Evolutionary conservation across 2,329 filamentous ascomycete species (phyloP), one percentile per base, ranked within the genome.

Genomic region (Aureobasidium pullulans): DNA sequence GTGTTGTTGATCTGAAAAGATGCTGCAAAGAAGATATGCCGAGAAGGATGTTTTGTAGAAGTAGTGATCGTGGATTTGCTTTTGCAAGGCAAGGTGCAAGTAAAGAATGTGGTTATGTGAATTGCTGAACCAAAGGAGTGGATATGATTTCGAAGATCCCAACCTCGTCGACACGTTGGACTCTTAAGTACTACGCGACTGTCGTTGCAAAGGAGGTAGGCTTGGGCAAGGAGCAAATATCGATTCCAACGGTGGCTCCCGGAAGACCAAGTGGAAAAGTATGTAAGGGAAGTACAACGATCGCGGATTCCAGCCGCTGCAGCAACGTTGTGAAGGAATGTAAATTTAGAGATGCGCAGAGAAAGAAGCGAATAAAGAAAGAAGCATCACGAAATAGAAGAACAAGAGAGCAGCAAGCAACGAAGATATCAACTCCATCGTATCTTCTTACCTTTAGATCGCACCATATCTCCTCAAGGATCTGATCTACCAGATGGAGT

Each of bases 231-330:
- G 61, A 56, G 58, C 40, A 56, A 61, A 63, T 61, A 63, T 63
- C 61, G 61, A 63, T 63, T 63, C 50, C 56, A 63, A 63, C 61
- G 61, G 61, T 53, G 31, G 44, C 37, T 37, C 29, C 47, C 29
- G 37, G 39, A 44, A 29, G 43, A 19, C 46, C 43, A 50, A 44
- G 46, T 52, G 39, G 28, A 57, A 46, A 57, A 57, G 54, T 40
- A 57, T 57, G 54, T 57, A 57, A 57, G 54, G 54, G 43, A 32
- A 48, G 43, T n/a, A 48, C 54, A 57, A 50, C 44, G 39, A 37
- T 52, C 46, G 40, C 37, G 57, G 48, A 47, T 31, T 59, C 57
- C 57, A 40, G 57, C 57, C 57, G 57, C 57, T 59, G 57, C 57
- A 59, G 47, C 36, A 37, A 59, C 57, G 57, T 59, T 59, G 31